Conservation (phyloP, 495 filamentous ascomycete genomes). For the Durotheca rogersii region DNA sequence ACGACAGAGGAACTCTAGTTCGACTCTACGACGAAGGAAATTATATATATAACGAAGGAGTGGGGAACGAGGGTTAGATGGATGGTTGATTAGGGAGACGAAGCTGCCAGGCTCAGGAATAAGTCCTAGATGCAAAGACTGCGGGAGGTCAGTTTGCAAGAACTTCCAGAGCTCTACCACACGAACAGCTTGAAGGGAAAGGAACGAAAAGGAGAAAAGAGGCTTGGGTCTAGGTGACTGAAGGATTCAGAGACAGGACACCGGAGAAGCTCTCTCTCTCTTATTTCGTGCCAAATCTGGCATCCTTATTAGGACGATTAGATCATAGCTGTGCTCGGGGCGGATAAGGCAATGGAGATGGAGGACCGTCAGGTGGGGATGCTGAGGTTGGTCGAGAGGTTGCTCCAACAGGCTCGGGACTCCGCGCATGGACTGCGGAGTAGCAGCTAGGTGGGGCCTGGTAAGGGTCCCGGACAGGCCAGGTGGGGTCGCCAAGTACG, state of each 20-base stretch:
- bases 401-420: slow-evolving; percentile 19
- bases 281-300: slow-evolving; percentile 1
- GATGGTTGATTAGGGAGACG: slow-evolving; percentile 11
- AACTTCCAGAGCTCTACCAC: slow-evolving; percentile 57
- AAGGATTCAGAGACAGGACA: slow-evolving; percentile 35
- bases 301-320: slow-evolving; percentile 28
- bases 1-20: slow-evolving; percentile 18
- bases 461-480: slow-evolving; percentile 7
- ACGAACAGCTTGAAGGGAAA: slow-evolving; percentile 23
- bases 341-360: slow-evolving; percentile 19
- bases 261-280: slow-evolving; percentile 8
- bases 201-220: too few relatives aligned
- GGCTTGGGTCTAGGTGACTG: slow-evolving; percentile 48
- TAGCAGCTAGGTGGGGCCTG: slow-evolving; percentile 19
- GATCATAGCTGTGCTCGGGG: slow-evolving; percentile 9
- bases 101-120: slow-evolving; percentile 15
- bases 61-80: slow-evolving; percentile 18
- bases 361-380: slow-evolving; percentile 24
- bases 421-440: slow-evolving; percentile 27
- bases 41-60: slow-evolving; percentile 19
- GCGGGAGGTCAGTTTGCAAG: slow-evolving; percentile 38
- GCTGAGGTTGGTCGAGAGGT: slow-evolving; percentile 3
- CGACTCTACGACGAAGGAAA: slow-evolving; percentile 12
- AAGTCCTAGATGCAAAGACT: slow-evolving; percentile 20
- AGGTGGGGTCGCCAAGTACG: slow-evolving; percentile 2